Base-by-base conservation (phyloP, 176 grass and related monocot genomes). In the Triticum turgidum region DNA sequence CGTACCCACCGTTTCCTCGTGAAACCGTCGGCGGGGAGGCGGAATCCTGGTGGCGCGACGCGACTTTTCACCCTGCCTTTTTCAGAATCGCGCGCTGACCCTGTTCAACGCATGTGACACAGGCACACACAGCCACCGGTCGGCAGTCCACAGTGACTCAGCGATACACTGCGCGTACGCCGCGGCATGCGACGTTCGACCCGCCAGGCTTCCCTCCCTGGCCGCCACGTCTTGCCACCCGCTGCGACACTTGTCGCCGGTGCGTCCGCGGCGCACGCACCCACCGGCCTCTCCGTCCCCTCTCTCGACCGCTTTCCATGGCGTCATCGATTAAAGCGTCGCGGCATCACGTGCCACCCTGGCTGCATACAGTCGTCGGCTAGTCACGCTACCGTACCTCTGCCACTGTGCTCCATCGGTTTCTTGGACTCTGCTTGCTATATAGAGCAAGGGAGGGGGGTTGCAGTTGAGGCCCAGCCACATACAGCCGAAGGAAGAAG, bases 31-130 rank as follows among this genome's bases (percentile, higher is more conserved):
- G 73, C 73, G 73, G 45, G 18, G 27, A 3, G 4, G 4, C 0
- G 14, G 1, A 54, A 54, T 20, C 73, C 44, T 1, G 25, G 73
- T 54, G 73, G 73, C 73, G 73, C 44, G 25, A 32, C 73, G 73
- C 44, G 15, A 20, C 73, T 54, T 32, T 52, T 15, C 22, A 4
- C 13, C 14, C 15, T 1, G 7, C 11, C 65, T 2, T 41, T 69
- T 39, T 39, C 24, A 51, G 72, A 30, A 51, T 5, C 73, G 12
- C 73, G 14, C 24, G 73, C 44, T 76, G 73, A 88, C 86, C 49
- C 5, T 0, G 2, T 84, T 88, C 87, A 84, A 80, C 75, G 75
- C 74, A 11, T 21, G 73, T 42, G 37, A 9, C 61, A 15, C 47
- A 9, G 56, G 18, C 56, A 59, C 56, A 9, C 56, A 9, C 56